Conservation (phyloP, 169 alveolate species). For the Cytauxzoon felis region DNA sequence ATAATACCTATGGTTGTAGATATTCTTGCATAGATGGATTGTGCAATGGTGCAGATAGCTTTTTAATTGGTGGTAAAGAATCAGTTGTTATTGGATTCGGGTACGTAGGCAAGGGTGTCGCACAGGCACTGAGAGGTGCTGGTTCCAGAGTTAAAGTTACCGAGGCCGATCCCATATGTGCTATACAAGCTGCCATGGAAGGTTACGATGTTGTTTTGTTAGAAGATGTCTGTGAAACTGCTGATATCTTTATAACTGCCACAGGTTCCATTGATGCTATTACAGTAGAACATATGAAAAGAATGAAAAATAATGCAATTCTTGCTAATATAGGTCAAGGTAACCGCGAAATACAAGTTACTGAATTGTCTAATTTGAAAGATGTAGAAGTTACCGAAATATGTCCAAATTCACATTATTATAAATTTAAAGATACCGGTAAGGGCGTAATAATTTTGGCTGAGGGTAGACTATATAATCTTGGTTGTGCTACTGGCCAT, state of each 20-base stretch:
- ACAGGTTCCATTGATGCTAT: conserved; percentile 95
- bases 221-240: conserved; percentile 86
- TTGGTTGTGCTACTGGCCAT: conserved; percentile 99
- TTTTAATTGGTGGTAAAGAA: conserved; percentile 95
- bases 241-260: conserved; percentile 93
- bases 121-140: conserved; percentile 92
- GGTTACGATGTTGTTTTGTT: conserved; percentile 91
- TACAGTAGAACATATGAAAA: conserved; percentile 88
- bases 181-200: conserved; percentile 96
- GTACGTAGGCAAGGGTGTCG: conserved; percentile 98
- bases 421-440: conserved; percentile 68
- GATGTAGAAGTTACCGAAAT: conserved; percentile 87
- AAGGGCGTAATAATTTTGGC: conserved; percentile 93
- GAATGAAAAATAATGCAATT: conserved; percentile 97
- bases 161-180: conserved; percentile 98
- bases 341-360: conserved; percentile 95
- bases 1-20: conserved; percentile 97
- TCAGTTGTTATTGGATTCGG: conserved; percentile 97
- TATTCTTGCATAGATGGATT: conserved; percentile 96
- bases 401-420: conserved; percentile 92
- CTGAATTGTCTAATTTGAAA: conserved; percentile 83
- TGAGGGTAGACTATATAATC: conserved; percentile 94
- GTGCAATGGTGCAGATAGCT: conserved; percentile 95
- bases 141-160: conserved; percentile 96
- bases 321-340: conserved; percentile 97